Conservation (phyloP, 2,329 filamentous ascomycete genomes). For the Exophiala mesophila region DNA sequence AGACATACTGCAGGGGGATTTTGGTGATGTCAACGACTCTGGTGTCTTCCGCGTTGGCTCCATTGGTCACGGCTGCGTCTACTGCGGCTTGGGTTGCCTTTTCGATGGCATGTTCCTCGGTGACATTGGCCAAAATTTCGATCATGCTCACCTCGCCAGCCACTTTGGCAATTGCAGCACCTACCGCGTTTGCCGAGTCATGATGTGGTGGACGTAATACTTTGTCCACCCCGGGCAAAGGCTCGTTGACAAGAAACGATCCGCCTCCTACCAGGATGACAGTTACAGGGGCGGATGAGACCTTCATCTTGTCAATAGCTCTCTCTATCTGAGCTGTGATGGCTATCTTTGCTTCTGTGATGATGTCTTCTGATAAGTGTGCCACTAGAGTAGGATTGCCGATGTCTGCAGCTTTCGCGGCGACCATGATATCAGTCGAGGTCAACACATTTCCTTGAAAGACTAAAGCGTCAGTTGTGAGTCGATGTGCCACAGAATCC, state of each 20-base stretch:
- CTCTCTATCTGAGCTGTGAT: slow-evolving; percentile 48
- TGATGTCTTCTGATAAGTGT: slow-evolving; percentile 29
- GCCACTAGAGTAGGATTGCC: slow-evolving; percentile 22
- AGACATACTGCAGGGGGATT: slow-evolving; percentile 23
- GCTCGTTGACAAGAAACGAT: slow-evolving; percentile 47
- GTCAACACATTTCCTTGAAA: slow-evolving; percentile 53
- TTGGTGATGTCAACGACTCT: slow-evolving; percentile 33
- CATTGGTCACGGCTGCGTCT: slow-evolving; percentile 17
- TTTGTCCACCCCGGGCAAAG: slow-evolving; percentile 45
- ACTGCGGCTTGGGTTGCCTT: slow-evolving; percentile 24
- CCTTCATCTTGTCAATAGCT: slow-evolving; percentile 54
- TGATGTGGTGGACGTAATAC: slow-evolving; percentile 48
- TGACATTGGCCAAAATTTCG: slow-evolving; percentile 34
- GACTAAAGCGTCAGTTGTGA: slow-evolving; percentile 43
- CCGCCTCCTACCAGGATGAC: slow-evolving; percentile 57
- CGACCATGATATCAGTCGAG: slow-evolving; percentile 48
- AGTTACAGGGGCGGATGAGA: slow-evolving; percentile 46
- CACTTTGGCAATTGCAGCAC: slow-evolving; percentile 55
- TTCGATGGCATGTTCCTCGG: slow-evolving; percentile 26
- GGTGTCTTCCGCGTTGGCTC: slow-evolving; percentile 22
- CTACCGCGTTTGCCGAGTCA: slow-evolving; percentile 57
- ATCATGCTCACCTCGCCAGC: slow-evolving; percentile 50
- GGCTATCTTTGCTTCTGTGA: slow-evolving; percentile 31
- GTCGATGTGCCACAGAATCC: slow-evolving; percentile 50
- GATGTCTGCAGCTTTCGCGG: slow-evolving; percentile 28